Evolutionary conservation across 2,329 filamentous ascomycete species (phyloP), one percentile per base, ranked within the genome.

Genomic region (Arachnomyces sp.): DNA sequence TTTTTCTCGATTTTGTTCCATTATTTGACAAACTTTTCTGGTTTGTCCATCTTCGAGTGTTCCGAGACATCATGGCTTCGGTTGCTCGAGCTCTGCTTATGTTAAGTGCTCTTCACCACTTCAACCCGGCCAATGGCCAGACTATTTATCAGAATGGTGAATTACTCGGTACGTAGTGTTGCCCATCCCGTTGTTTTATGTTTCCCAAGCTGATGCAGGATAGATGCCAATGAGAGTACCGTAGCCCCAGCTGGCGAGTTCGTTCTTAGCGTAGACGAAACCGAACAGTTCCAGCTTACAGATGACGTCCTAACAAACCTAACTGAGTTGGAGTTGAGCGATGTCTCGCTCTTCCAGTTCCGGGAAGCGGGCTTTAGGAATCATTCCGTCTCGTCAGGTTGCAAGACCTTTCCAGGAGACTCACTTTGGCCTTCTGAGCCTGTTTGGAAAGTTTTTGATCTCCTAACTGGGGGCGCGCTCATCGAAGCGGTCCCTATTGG

Each of bases 341-440:
- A 59, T 12, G 47, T 65, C 8, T 45, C 52, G 3, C 44, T 62
- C 15, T 67, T 67, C 36, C 40, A 44, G 12, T 67, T 67, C 33
- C 54, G 46, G 9, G 25, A 50, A 44, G 18, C 18, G 46, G 42
- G 38, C 45, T 34, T 37, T 31, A 21, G 33, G 33, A 47, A 49
- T 31, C 44, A 41, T 5, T 70, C 64, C 61, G 65, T 66, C 45
- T 72, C n/a, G n/a, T n/a, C 67, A 28, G 70, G 60, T 14, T 55
- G 53, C 45, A 55, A 54, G 35, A 2, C 36, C 6, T 40, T 53
- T 36, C 51, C 52, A 7, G 53, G 52, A 4, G 50, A 54, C 33
- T 12, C 17, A 3, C 13, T 28, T 4, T 56, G 51, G 52, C 53
- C 53, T 4, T 14, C 34, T 2, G 21, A 40, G 6, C 7, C 33